Evolutionary conservation across 2,329 filamentous ascomycete genomes (phyloP).

Genomic region (Sodiomyces alkalinus): DNA sequence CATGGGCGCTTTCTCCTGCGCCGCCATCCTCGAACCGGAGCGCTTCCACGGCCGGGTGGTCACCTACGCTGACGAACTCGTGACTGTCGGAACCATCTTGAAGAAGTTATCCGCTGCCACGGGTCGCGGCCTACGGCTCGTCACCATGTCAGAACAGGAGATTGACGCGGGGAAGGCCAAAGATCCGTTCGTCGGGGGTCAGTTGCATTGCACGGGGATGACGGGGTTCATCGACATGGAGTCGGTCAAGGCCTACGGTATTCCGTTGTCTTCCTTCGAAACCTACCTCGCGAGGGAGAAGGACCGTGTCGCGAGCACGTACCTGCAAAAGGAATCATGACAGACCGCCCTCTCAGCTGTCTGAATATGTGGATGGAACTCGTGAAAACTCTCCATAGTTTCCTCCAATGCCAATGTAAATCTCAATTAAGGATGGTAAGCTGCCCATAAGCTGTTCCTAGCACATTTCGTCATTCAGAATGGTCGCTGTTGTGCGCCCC

Average conservation of each 20-base stretch:
- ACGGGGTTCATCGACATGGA: constrained; percentile 19
- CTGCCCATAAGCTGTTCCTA: too few relatives aligned
- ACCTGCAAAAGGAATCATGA: too few relatives aligned
- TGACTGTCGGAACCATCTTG: constrained; percentile 20
- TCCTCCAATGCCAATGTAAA: too few relatives aligned
- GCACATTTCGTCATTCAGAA: too few relatives aligned
- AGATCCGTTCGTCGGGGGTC: constrained; percentile 23
- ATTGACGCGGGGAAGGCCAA: constrained; percentile 15
- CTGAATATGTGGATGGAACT: too few relatives aligned
- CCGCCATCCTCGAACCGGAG: constrained; percentile 24
- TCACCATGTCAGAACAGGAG: constrained; percentile 25
- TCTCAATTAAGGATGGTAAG: too few relatives aligned
- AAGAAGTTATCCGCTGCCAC: constrained; percentile 17
- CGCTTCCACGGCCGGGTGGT: constrained; percentile 25
- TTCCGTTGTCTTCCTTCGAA: constrained; percentile 26
- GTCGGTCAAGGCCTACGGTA: constrained; percentile 18
- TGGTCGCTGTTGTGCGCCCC: too few relatives aligned
- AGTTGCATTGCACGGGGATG: constrained; percentile 20
- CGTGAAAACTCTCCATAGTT: too few relatives aligned
- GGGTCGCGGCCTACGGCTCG: constrained; percentile 18
- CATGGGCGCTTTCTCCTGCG: constrained; percentile 28
- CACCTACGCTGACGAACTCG: constrained; percentile 22
- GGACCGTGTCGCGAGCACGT: constrained; percentile 15
- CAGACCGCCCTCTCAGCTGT: too few relatives aligned
- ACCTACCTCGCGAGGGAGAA: constrained; percentile 26